Base-by-base conservation (phyloP, 176 grass and related monocot species). In the Guadua angustifolia region DNA sequence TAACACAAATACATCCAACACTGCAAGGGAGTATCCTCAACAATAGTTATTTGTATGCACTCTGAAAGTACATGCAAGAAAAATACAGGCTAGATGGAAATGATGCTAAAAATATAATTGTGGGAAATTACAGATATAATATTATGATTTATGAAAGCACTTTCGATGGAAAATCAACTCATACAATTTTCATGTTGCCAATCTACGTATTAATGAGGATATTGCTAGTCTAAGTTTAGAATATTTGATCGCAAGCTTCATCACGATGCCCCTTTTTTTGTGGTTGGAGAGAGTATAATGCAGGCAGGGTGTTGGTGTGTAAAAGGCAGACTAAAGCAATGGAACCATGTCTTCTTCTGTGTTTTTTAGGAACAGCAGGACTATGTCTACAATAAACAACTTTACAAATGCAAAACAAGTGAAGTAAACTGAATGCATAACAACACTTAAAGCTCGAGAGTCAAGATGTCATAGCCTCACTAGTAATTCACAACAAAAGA, bases 341-440 rank as follows among this genome's bases (percentile, higher is more conserved):
- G 21, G 35, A 79, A 49, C 33, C 29, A 47, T 75, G 12, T 82
- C 51, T 35, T 35, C 39, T 15, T 59, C 39, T 21, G 7, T 61
- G 42, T 46, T 22, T 82, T 25, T n/a, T 9, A 7, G 47, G 51
- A 79, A 35, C 25, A 80, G 75, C 17, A 74, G 57, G 62, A 79
- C 44, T 55, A 50, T 75, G n/a, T 53, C 24, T 51, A 74, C 8
- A 21, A 33, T 19, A 36, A 72, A 50, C 40, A 46, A 57, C 13
- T 16, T 84, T 73, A 35, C 32, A 77, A 47, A 14, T 55, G 70
- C 58, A 84, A 12, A 61, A 86, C 3, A 65, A 70, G 35, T 77
- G 59, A 66, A 79, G 52, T 78, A 78, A 47, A 85, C 21, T 50
- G 42, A 58, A 80, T 71, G 36, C 46, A 47, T 81, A 68, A 82